Conservation (phyloP, 352 stramenopile species). For the Blastocystis hominis region DNA sequence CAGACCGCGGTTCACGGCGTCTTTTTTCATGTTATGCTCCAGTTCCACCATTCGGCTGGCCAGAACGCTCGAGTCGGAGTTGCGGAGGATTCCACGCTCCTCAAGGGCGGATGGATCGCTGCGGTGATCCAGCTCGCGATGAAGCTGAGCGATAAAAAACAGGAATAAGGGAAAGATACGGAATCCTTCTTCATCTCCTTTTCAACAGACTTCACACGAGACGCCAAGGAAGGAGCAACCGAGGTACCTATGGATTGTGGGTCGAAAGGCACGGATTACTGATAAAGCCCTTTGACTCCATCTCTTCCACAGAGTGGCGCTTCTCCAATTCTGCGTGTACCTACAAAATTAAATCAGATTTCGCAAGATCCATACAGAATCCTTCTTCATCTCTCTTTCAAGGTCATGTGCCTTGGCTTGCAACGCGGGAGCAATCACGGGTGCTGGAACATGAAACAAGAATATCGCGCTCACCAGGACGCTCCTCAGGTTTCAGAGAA, state of each 20-base stretch:
- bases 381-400: not conserved
- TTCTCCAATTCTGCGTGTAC: not conserved
- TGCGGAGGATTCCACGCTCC: not conserved
- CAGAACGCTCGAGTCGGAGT: not conserved
- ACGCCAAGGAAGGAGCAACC: not conserved
- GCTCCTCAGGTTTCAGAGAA: not conserved
- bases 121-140: not conserved
- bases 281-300: not conserved
- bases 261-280: not conserved
- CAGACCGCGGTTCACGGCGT: not conserved
- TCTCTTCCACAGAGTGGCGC: not conserved
- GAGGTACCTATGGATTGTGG: not conserved
- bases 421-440: not conserved
- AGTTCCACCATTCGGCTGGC: not conserved
- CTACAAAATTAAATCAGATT: not conserved
- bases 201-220: not conserved
- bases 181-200: conserved; percentile 11
- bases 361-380: not conserved
- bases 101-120: not conserved
- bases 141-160: not conserved
- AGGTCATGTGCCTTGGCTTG: not conserved
- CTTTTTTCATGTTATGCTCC: not conserved
- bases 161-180: not conserved
- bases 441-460: not conserved
- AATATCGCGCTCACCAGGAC: not conserved